phyloP scores from a whole-genome alignment of 352 stramenopile genomes.

The Plasmopara halstedii region DNA sequence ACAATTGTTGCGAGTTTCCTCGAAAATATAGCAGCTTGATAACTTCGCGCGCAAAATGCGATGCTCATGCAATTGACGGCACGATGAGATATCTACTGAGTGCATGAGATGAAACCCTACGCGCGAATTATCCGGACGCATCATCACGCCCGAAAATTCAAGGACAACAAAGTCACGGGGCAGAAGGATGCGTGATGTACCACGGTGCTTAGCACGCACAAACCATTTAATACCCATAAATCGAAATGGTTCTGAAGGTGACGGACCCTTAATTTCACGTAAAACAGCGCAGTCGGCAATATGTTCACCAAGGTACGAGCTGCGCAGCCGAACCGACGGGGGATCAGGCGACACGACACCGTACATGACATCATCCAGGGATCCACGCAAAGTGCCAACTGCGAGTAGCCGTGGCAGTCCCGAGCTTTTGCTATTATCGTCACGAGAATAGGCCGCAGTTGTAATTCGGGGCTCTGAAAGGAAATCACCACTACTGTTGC shows the following conservation, averaged over 20 bases:
- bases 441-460: constrained; percentile 10
- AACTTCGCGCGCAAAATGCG: constrained; percentile 40
- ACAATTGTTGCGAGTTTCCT: constrained; percentile 33
- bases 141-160: constrained; percentile 43
- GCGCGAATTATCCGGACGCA: constrained; percentile 36
- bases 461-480: constrained; percentile 17
- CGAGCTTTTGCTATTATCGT: constrained; percentile 13
- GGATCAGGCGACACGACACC: constrained; percentile 36
- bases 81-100: constrained; percentile 33
- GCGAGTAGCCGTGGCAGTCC: constrained; percentile 32
- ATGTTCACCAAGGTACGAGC: constrained; percentile 45
- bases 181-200: constrained; percentile 25
- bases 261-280: constrained; percentile 32
- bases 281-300: constrained; percentile 42
- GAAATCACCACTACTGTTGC: constrained; percentile 14
- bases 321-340: constrained; percentile 25
- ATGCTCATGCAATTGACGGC: constrained; percentile 27
- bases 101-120: constrained; percentile 52
- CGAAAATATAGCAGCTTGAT: constrained; percentile 49
- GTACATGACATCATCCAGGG: constrained; percentile 57
- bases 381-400: constrained; percentile 29
- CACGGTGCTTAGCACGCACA: constrained; percentile 31
- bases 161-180: constrained; percentile 49
- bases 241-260: constrained; percentile 31
- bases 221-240: constrained; percentile 60